A percentile compares a stretch with the other conserved stretches of the same genome.
Conservation (phyloP, 257 asterid species). For the Eustoma russellianum region DNA sequence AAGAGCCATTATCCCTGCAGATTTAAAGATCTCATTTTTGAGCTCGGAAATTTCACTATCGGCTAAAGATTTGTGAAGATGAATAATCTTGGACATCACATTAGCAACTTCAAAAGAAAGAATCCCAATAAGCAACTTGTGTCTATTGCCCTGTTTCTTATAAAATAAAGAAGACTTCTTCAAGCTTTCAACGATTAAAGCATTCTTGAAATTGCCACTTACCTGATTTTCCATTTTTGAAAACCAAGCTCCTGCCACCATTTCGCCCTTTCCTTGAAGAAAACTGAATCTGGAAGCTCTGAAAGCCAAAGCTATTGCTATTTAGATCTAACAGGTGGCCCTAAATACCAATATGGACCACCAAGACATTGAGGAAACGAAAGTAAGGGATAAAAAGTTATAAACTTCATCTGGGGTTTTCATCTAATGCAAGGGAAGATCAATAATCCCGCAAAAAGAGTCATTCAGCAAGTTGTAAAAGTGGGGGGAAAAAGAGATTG, state of each 20-base stretch:
- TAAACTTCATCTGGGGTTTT: neutral
- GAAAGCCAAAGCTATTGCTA: constrained; percentile 15
- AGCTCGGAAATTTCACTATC: constrained; percentile 53
- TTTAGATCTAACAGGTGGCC: constrained; percentile 38
- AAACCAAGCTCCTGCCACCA: constrained; percentile 94
- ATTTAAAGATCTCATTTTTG: constrained; percentile 69
- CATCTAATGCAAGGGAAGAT: neutral
- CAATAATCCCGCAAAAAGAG: constrained; percentile 9
- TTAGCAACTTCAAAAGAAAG: constrained; percentile 94
- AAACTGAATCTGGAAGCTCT: constrained; percentile 11
- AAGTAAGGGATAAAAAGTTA: neutral
- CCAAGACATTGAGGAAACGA: neutral
- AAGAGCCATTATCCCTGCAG: constrained; percentile 47
- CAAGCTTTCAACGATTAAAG: constrained; percentile 45
- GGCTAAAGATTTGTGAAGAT: constrained; percentile 66
- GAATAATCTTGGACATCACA: constrained; percentile 82
- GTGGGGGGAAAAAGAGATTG: constrained; percentile 9
- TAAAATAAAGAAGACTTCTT: constrained; percentile 33
- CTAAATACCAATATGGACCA: constrained; percentile 3
- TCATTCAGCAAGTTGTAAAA: constrained; percentile 27
- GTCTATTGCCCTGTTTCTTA: constrained; percentile 26
- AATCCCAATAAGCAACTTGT: constrained; percentile 50
- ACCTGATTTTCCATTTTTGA: constrained; percentile 84
- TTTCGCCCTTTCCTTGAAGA: constrained; percentile 24
- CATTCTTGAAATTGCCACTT: constrained; percentile 67